Conservation (phyloP, 1,139 yeast genomes). For the Kluyveromyces sp. region DNA sequence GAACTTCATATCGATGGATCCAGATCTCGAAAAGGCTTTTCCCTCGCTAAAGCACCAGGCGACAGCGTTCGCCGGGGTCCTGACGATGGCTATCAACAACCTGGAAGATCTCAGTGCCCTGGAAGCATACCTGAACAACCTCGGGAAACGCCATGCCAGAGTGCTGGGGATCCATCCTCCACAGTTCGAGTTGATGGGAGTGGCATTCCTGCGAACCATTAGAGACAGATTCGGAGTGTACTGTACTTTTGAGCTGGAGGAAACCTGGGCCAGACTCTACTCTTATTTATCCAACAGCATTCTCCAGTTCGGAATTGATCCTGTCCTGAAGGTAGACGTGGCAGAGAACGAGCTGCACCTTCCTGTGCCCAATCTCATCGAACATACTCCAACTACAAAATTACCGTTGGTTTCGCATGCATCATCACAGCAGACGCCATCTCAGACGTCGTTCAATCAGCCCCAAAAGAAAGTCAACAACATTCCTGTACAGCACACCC, state of each 20-base stretch:
- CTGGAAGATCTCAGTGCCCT: conserved; percentile 40
- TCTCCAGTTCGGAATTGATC: conserved; percentile 61
- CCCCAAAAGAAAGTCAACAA: background rate
- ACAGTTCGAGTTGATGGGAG: conserved; percentile 73
- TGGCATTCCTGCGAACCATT: conserved; percentile 66
- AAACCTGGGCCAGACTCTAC: conserved; percentile 64
- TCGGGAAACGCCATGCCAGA: conserved; percentile 73
- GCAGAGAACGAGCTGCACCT: conserved; percentile 10
- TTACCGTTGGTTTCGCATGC: background rate
- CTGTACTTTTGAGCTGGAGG: conserved; percentile 44
- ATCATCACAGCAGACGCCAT: background rate
- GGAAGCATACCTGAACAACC: conserved; percentile 52
- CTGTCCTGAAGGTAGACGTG: conserved; percentile 35
- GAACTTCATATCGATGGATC: conserved; percentile 49
- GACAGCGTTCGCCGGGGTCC: conserved; percentile 72
- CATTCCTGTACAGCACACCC: background rate
- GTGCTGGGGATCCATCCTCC: conserved; percentile 67
- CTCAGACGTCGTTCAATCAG: background rate
- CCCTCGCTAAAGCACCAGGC: conserved; percentile 70
- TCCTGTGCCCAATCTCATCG: conserved; percentile 12
- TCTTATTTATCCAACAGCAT: conserved; percentile 55
- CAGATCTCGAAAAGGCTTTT: conserved; percentile 48
- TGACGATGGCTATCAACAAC: conserved; percentile 51
- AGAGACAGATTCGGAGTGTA: conserved; percentile 54
- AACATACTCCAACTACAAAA: conserved; percentile 7